Percentiles rank a stretch among this genome's conserved stretches.
Evolutionary conservation across 2,329 filamentous ascomycete genomes (phyloP).

Genomic region (Botryosphaeria agaves): DNA sequence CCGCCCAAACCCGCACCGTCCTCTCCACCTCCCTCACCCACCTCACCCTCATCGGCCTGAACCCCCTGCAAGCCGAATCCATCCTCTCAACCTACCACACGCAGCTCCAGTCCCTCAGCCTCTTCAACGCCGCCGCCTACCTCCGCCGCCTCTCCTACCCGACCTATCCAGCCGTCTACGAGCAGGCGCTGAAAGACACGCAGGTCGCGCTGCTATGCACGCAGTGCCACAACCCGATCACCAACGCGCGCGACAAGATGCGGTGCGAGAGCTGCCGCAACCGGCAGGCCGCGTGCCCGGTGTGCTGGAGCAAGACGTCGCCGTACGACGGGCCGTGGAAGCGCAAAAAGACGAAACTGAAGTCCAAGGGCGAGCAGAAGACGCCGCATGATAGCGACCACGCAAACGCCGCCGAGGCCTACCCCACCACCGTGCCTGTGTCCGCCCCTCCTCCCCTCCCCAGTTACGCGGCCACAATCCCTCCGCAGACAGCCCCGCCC

Average conservation of each 20-base stretch:
- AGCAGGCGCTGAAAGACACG: constrained; percentile 36
- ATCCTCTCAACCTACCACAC: constrained; percentile 41
- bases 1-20: constrained; percentile 21
- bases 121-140: constrained; percentile 34
- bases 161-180: constrained; percentile 37
- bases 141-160: constrained; percentile 39
- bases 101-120: constrained; percentile 28
- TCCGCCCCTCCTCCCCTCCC: not conserved
- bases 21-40: constrained; percentile 21
- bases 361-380: constrained; percentile 2
- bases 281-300: constrained; percentile 23
- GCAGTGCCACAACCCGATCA: constrained; percentile 37
- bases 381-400: not conserved
- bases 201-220: constrained; percentile 37
- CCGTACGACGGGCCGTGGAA: constrained; percentile 17
- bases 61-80: constrained; percentile 34
- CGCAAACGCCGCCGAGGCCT: constrained; percentile 1
- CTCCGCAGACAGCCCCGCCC: constrained; percentile 9
- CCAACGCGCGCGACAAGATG: constrained; percentile 31
- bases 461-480: constrained; percentile 9
- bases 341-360: constrained; percentile 13
- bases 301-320: constrained; percentile 25
- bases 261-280: constrained; percentile 33
- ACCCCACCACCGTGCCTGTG: not conserved
- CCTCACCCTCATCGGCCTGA: constrained; percentile 24